Evolutionary conservation across 176 grass and related monocot species (phyloP).

Genomic region (Musa beccarii): DNA sequence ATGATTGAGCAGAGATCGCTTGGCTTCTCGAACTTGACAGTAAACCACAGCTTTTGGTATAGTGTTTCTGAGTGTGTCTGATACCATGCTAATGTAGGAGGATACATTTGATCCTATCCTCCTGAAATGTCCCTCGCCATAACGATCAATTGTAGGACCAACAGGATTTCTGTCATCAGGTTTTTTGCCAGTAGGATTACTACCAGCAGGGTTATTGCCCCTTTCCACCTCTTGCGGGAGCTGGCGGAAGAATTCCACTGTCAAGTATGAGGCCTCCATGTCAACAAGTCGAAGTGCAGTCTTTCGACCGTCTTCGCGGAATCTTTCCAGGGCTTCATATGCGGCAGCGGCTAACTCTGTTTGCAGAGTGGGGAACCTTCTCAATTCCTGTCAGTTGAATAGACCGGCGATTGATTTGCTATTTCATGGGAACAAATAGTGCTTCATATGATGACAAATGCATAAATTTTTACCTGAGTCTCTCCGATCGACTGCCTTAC

Average conservation of each 20-base stretch:
- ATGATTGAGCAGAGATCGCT: conserved; percentile 45
- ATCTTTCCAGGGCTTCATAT: conserved; percentile 46
- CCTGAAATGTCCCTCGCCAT: conserved; percentile 59
- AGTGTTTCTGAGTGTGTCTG: conserved; percentile 40
- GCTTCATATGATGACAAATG: background rate
- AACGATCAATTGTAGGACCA: conserved; percentile 29
- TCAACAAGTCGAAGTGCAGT: conserved; percentile 60
- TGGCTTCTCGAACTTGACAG: conserved; percentile 73
- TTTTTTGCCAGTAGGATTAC: background rate
- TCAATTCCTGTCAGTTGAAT: conserved; percentile 36
- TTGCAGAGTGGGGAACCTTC: conserved; percentile 61
- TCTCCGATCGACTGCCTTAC: conserved; percentile 64
- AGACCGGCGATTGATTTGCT: background rate
- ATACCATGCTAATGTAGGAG: conserved; percentile 50
- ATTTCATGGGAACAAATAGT: background rate
- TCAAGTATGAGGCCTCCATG: conserved; percentile 62
- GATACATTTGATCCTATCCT: conserved; percentile 60
- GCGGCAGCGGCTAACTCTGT: conserved; percentile 40
- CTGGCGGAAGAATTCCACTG: conserved; percentile 65
- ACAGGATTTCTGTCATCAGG: conserved; percentile 16
- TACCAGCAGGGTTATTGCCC: conserved; percentile 8
- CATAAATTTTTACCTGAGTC: conserved; percentile 34
- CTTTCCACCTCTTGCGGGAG: conserved; percentile 48
- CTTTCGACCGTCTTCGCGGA: conserved; percentile 46
- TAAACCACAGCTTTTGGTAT: conserved; percentile 61